Evolutionary conservation across 495 filamentous ascomycete species (phyloP).

Genomic region (Lasiosphaeris hirsuta): DNA sequence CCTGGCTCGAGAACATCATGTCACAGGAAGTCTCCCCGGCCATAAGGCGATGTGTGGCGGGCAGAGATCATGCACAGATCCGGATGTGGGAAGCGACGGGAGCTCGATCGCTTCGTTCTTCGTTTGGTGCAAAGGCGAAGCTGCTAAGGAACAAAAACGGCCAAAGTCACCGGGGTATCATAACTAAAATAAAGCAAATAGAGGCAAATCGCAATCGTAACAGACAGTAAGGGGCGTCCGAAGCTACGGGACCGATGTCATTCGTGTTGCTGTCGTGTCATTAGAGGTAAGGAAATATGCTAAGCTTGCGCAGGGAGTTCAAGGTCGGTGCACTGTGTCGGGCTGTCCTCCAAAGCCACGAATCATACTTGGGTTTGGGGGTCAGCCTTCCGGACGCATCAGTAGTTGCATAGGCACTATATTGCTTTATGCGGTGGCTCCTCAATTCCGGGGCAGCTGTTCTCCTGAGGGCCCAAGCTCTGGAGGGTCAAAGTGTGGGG

Average conservation of each 20-base stretch:
- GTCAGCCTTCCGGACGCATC: background rate
- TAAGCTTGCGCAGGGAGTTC: background rate
- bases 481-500: conserved; percentile 3
- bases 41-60: conserved; percentile 15
- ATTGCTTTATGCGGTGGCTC: conserved; percentile 4
- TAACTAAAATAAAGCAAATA: conserved; percentile 17
- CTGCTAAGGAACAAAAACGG: background rate
- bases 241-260: no score
- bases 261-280: no score
- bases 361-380: background rate
- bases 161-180: conserved; percentile 34
- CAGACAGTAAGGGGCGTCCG: background rate
- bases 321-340: no score
- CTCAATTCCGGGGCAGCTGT: background rate
- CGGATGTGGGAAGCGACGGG: background rate
- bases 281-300: background rate
- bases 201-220: background rate
- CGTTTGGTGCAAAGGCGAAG: background rate
- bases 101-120: background rate
- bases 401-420: background rate
- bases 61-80: background rate
- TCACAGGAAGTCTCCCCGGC: conserved; percentile 26
- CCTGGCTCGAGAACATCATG: conserved; percentile 62
- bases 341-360: background rate
- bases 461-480: background rate